Base-by-base conservation (phyloP, 75 land plant genomes). In the Selaginella moellendorffii region DNA sequence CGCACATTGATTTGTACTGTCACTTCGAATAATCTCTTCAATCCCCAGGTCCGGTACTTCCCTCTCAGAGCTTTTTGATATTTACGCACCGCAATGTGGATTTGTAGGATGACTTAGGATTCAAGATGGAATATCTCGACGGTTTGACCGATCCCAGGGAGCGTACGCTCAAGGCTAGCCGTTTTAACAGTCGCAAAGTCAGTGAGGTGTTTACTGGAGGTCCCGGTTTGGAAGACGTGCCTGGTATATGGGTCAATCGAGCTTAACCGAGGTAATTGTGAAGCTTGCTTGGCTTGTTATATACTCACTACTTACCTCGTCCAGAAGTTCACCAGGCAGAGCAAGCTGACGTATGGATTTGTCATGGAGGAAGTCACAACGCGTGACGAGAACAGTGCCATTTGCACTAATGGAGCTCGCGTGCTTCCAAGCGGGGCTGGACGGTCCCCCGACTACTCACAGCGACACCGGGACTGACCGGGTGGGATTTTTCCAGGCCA, bases 181-280 rank as follows among this genome's bases (percentile, higher is more conserved):
- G 89, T 74, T 92, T 92, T 67, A 92, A 92, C 75, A 92, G 90
- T 54, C 72, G 96, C 24, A 92, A 92, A 61, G 63, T 92, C 63
- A 92, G 97, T 73, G 96, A 95, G 23, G 95, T 92, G 25, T 92
- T 92, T 67, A 85, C 96, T 52, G 97, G 97, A 46, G 97, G 96
- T 18, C 89, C 96, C 0, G 97, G 90, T 27, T 63, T 79, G 17
- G 96, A 92, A 69, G 97, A 92, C 59, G 96, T 92, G 31, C 97
- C 97, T 0, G 80, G 95, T 31, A 77, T 92, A 29, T 88, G 95
- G 97, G 83, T 92, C 60, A 95, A 92, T 60, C 69, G 29, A 92
- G 81, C 28, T 74, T 92, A 29, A 83, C 97, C 51, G 97, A 92
- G 88, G 97, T 87, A 51, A 26, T n/a, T n/a, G n/a, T n/a, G n/a